Percentiles rank a stretch among this genome's conserved stretches.
Evolutionary conservation across 768 basidiomycete genomes (phyloP).

Genomic region (Mrakia hoshinonis): DNA sequence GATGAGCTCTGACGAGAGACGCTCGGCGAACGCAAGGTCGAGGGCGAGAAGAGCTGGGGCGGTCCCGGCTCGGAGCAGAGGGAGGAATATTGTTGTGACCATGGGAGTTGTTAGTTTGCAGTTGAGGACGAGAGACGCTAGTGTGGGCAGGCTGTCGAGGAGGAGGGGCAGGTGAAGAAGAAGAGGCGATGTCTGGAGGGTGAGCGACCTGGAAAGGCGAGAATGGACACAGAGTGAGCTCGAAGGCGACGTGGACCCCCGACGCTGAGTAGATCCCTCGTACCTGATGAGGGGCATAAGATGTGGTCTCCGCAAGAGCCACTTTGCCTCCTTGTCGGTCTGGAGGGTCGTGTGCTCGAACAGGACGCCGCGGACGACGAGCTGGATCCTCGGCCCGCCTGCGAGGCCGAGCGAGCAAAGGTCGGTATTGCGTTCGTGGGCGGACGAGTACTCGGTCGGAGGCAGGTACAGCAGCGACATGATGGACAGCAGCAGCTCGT

Average conservation of each 20-base stretch:
- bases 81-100: background rate
- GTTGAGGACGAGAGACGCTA: background rate
- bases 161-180: slow-evolving; percentile 1
- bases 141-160: background rate
- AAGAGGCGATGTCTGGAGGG: slow-evolving; percentile 1
- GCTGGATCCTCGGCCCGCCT: background rate
- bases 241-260: background rate
- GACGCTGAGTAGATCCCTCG: background rate
- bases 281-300: slow-evolving; percentile 8
- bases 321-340: background rate
- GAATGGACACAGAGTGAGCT: background rate
- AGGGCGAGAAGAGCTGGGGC: background rate
- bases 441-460: background rate
- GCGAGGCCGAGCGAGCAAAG: slow-evolving; percentile 9
- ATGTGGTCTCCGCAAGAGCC: background rate
- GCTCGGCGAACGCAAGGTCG: slow-evolving; percentile 4
- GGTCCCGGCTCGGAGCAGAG: background rate
- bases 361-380: background rate
- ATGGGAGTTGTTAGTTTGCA: background rate
- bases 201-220: background rate
- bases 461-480: slow-evolving; percentile 5
- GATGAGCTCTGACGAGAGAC: background rate
- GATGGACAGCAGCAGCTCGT: slow-evolving; percentile 6
- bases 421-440: slow-evolving; percentile 8
- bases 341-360: background rate